A percentile compares a stretch with the other conserved stretches of the same genome.
Conservation (phyloP, 2,329 filamentous ascomycete species). For the Reticulascus tulasneorum region DNA sequence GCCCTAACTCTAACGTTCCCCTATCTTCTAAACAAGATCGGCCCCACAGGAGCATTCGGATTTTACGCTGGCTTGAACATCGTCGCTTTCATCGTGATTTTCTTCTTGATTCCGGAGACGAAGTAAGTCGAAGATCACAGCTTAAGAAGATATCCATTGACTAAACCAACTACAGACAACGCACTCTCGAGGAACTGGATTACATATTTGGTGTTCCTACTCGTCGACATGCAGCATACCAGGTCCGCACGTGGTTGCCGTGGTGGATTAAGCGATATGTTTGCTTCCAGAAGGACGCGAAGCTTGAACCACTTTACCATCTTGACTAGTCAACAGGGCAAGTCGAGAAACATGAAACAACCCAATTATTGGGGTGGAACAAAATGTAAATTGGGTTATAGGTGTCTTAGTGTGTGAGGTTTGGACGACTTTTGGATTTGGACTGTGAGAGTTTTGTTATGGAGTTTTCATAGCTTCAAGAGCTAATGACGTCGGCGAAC, state of each 20-base stretch:
- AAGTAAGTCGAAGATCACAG: conserved; percentile 27
- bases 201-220: conserved; percentile 32
- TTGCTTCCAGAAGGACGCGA: conserved; percentile 22
- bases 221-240: conserved; percentile 25
- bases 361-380: too few relatives aligned
- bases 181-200: conserved; percentile 43
- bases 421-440: too few relatives aligned
- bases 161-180: conserved; percentile 24
- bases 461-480: too few relatives aligned
- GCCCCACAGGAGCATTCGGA: conserved; percentile 45
- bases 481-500: too few relatives aligned
- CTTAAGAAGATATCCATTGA: too few relatives aligned
- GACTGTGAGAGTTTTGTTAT: too few relatives aligned
- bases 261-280: conserved; percentile 34
- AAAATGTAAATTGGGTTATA: too few relatives aligned
- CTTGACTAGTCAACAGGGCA: too few relatives aligned
- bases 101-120: conserved; percentile 55
- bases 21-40: conserved; percentile 38
- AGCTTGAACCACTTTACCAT: conserved; percentile 36
- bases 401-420: too few relatives aligned
- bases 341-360: too few relatives aligned
- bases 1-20: conserved; percentile 36
- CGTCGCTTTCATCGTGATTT: conserved; percentile 59
- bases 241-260: conserved; percentile 26
- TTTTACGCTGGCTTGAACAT: conserved; percentile 60